phyloP scores from a whole-genome alignment of 2,329 filamentous ascomycete species.

The Fusarium sororula region DNA sequence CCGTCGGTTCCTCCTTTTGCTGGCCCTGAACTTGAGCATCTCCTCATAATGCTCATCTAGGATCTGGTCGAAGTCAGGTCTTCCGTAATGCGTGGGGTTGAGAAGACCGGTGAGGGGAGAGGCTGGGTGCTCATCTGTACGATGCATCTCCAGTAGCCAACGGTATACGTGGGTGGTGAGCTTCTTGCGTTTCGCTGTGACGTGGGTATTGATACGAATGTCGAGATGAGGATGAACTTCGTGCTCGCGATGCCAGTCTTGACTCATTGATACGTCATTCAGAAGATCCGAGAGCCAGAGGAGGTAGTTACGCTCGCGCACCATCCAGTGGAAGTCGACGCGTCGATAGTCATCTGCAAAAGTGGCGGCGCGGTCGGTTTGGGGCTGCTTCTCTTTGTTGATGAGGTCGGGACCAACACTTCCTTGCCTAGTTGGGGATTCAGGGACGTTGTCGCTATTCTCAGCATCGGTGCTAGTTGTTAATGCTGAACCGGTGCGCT shows the following conservation, averaged over 20 bases:
- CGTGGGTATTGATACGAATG: constrained; percentile 64
- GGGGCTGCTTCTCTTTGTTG: constrained; percentile 22
- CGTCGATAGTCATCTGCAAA: constrained; percentile 55
- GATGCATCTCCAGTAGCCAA: constrained; percentile 65
- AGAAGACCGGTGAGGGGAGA: constrained; percentile 63
- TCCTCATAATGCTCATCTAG: constrained; percentile 64
- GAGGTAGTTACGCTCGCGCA: constrained; percentile 64
- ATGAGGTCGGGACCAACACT: constrained; percentile 7
- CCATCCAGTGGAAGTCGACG: constrained; percentile 69
- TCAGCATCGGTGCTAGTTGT: background rate
- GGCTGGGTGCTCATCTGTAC: constrained; percentile 59
- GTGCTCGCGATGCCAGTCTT: constrained; percentile 51
- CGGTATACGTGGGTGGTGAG: constrained; percentile 65
- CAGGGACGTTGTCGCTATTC: background rate
- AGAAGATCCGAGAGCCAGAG: constrained; percentile 67
- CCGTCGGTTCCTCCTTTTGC: constrained; percentile 1
- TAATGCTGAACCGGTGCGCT: background rate
- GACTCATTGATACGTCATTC: constrained; percentile 56
- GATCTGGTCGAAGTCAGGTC: constrained; percentile 63
- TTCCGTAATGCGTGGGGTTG: constrained; percentile 62
- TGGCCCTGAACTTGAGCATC: constrained; percentile 52
- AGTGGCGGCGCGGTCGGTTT: constrained; percentile 29
- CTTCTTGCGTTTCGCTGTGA: constrained; percentile 63
- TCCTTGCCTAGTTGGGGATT: background rate
- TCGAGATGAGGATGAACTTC: constrained; percentile 54